A percentile compares a stretch with the other conserved stretches of the same genome.
Evolutionary conservation across 1,284 basidiomycete species (phyloP).

Genomic region (Sporisorium reilianum): DNA sequence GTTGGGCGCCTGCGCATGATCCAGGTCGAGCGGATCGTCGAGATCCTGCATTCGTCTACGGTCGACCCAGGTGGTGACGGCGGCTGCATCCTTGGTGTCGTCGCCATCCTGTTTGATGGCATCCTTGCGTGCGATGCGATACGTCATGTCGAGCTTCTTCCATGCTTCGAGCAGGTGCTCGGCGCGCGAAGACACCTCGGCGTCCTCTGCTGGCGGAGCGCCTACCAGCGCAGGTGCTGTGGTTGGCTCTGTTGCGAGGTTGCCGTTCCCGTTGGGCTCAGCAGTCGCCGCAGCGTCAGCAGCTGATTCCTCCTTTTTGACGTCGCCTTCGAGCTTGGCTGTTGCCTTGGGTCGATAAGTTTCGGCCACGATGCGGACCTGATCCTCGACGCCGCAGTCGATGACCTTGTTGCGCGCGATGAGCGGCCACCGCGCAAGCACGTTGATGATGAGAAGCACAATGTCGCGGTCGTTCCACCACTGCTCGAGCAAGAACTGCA

Average conservation of each 20-base stretch:
- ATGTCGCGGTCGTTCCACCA: slow-evolving; percentile 81
- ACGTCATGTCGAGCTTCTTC: slow-evolving; percentile 80
- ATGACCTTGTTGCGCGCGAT: slow-evolving; percentile 91
- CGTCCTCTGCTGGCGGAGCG: slow-evolving; percentile 34
- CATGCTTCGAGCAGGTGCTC: slow-evolving; percentile 78
- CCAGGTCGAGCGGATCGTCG: slow-evolving; percentile 46
- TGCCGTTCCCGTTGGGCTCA: background rate
- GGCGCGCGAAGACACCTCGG: slow-evolving; percentile 47
- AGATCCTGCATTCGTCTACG: slow-evolving; percentile 43
- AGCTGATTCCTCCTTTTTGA: slow-evolving; percentile 11
- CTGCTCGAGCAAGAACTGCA: slow-evolving; percentile 89
- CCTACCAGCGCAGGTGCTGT: slow-evolving; percentile 1
- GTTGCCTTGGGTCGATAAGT: slow-evolving; percentile 32
- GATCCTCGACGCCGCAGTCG: slow-evolving; percentile 73
- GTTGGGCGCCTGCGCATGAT: slow-evolving; percentile 56
- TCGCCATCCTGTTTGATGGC: slow-evolving; percentile 71
- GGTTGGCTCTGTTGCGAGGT: slow-evolving; percentile 6
- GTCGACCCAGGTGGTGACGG: slow-evolving; percentile 34
- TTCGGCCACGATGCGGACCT: slow-evolving; percentile 49
- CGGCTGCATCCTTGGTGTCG: slow-evolving; percentile 24
- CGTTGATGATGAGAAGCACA: slow-evolving; percentile 74
- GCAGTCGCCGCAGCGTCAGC: background rate
- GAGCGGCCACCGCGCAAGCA: slow-evolving; percentile 78
- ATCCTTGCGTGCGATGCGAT: slow-evolving; percentile 77
- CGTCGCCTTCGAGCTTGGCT: slow-evolving; percentile 64